Conservation (phyloP, 345 rosid genomes). For the Syzygium aqueum region DNA sequence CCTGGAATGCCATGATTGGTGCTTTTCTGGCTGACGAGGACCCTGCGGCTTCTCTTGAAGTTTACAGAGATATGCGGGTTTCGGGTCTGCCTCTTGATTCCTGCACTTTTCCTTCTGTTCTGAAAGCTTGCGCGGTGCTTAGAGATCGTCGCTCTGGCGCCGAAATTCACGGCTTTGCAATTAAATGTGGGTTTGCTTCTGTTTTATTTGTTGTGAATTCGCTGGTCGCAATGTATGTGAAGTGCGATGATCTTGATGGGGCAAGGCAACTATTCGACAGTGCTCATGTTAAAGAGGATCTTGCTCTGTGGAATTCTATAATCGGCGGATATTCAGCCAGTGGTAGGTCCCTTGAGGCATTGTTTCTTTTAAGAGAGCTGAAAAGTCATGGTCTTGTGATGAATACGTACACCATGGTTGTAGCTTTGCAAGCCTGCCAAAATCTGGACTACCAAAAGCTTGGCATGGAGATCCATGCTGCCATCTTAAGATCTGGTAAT, state of each 20-base stretch:
- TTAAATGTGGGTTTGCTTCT: slow-evolving; percentile 38
- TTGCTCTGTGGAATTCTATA: slow-evolving; percentile 74
- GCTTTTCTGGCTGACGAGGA: slow-evolving; percentile 49
- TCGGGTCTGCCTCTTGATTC: slow-evolving; percentile 44
- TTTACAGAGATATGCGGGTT: slow-evolving; percentile 38
- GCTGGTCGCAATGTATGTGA: slow-evolving; percentile 71
- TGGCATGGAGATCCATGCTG: slow-evolving; percentile 71
- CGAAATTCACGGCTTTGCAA: slow-evolving; percentile 49
- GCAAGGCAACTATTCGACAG: slow-evolving; percentile 58
- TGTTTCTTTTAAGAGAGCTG: slow-evolving; percentile 50
- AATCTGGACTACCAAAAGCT: slow-evolving; percentile 26
- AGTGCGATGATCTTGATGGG: slow-evolving; percentile 46
- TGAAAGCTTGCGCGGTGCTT: slow-evolving; percentile 55
- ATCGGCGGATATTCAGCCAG: slow-evolving; percentile 48
- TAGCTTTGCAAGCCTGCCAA: slow-evolving; percentile 65
- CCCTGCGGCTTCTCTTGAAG: slow-evolving; percentile 35
- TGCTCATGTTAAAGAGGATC: slow-evolving; percentile 35
- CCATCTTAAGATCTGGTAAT: slow-evolving; percentile 38
- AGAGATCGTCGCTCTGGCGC: slow-evolving; percentile 32
- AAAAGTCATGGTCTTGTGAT: slow-evolving; percentile 30
- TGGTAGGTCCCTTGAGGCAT: slow-evolving; percentile 43
- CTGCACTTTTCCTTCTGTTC: slow-evolving; percentile 42
- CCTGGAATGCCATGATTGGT: slow-evolving; percentile 81
- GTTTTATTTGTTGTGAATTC: slow-evolving; percentile 46
- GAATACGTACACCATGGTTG: slow-evolving; percentile 48